Base-by-base conservation (phyloP, 352 stramenopile species). In the Phytophthora sp. region DNA sequence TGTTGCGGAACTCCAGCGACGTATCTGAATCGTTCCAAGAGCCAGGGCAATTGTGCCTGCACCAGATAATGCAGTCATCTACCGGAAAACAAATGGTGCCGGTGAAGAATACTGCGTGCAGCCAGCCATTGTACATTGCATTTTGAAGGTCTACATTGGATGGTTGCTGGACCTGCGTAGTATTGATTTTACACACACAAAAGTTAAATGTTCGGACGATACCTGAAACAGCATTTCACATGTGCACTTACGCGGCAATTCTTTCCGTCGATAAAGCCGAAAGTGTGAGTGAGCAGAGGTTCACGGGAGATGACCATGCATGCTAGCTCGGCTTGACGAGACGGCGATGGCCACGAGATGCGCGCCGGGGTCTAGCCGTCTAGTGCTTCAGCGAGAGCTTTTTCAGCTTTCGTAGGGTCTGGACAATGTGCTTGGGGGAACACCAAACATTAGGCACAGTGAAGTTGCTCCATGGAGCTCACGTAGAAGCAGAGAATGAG, bases 221-320 rank as follows among this genome's bases (percentile, higher is more conserved):
- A 45, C n/a, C 5, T 41, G 38, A 30, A 20, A 50, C 1, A 35
- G 6, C 7, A 47, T 3, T 16, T 44, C 2, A 26, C 23, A 21
- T 46, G 8, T 0, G 7, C 35, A 51, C 44, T 23, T 33, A 64
- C 31, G 16, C 26, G 20, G 3, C 44, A 12, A 23, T 65, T 57
- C 13, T 52, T 65, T 2, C 57, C 33, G 16, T 65, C 35, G 5
- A 52, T 65, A 13, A 66, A 52, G 8, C 38, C n/a, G 65, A 73
- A 54, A 3, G 36, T 51, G 57, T 80, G 21, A 66, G 55, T 33
- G 57, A 45, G 24, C 26, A 65, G 27, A n/a, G 45, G 20, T 26
- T 85, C 54, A 23, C 69, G 15, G 60, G 55, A 13, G 50, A 82
- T 15, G 56, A 85, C 63, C 6, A 49, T 20, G 7, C 13, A 33